A percentile compares a stretch with the other conserved stretches of the same genome.
Conservation (phyloP, 2,329 filamentous ascomycete species). For the Nemania bipapillata region DNA sequence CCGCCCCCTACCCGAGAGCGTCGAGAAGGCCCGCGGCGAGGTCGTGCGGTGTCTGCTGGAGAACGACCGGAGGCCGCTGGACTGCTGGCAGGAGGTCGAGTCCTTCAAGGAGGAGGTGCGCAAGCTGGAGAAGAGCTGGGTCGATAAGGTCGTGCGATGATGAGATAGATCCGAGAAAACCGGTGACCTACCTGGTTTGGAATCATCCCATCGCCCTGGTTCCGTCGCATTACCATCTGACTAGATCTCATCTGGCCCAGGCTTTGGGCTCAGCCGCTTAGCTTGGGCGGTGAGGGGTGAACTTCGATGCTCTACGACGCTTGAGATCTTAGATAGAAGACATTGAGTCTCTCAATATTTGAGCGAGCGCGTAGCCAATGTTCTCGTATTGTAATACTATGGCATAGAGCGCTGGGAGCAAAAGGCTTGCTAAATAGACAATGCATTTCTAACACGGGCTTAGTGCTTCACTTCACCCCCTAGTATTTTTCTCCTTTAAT, state of each 20-base stretch:
- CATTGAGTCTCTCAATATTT: conserved; percentile 11
- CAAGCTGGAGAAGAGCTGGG: conserved; percentile 85
- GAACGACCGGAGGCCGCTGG: conserved; percentile 86
- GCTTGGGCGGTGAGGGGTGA: background rate
- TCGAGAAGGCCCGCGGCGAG: conserved; percentile 78
- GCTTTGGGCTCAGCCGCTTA: background rate
- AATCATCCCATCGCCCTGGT: background rate
- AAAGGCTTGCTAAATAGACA: conserved; percentile 45
- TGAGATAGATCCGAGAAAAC: conserved; percentile 28
- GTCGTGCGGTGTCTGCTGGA: conserved; percentile 83
- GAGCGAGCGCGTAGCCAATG: conserved; percentile 21
- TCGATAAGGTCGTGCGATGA: conserved; percentile 76
- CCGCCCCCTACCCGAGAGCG: conserved; percentile 73
- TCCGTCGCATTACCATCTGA: background rate
- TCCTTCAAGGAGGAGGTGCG: conserved; percentile 89
- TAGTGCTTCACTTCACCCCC: background rate
- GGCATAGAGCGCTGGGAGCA: conserved; percentile 46
- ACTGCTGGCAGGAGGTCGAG: conserved; percentile 95
- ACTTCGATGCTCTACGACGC: conserved; percentile 8
- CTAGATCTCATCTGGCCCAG: background rate
- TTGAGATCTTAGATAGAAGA: background rate
- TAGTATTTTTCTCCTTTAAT: background rate
- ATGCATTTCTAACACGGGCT: conserved; percentile 23
- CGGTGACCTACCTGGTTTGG: too few relatives aligned
- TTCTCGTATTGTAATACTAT: conserved; percentile 48